Evolutionary conservation across 2,329 filamentous ascomycete species (phyloP).

Genomic region (Colletotrichum lupini): DNA sequence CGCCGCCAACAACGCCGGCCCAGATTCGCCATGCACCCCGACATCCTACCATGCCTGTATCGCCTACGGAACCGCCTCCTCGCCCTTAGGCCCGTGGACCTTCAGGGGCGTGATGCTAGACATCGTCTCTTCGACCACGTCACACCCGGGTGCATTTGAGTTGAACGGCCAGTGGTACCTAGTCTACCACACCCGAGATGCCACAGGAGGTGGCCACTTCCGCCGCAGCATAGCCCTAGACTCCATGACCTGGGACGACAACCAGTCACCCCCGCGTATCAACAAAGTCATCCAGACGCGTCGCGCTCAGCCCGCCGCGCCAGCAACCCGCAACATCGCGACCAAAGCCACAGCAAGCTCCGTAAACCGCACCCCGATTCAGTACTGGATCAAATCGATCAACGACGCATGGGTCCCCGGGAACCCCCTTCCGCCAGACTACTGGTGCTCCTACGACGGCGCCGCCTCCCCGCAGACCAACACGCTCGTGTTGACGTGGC

Average conservation of each 20-base stretch:
- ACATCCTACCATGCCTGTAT: too few species aligned
- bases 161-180: too few species aligned
- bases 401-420: constrained; percentile 45
- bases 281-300: constrained; percentile 44
- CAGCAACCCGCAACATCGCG: constrained; percentile 48
- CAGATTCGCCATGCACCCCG: too few species aligned
- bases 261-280: constrained; percentile 41
- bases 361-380: constrained; percentile 44
- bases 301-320: constrained; percentile 34
- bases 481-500: constrained; percentile 46
- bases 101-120: too few species aligned
- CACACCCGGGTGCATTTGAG: too few species aligned
- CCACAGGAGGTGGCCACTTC: too few species aligned
- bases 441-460: constrained; percentile 48
- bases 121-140: too few species aligned
- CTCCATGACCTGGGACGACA: constrained; percentile 40
- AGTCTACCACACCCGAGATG: too few species aligned
- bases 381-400: constrained; percentile 49
- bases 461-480: constrained; percentile 43
- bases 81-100: too few species aligned
- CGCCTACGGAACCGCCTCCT: too few species aligned
- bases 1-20: too few species aligned
- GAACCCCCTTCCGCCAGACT: constrained; percentile 49
- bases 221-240: too few species aligned
- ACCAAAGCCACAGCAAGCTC: constrained; percentile 40